These are phyloP conservation scores for Salvia hispanica DNA, from an alignment of 257 asterid genomes.

Conservation along the genomic window DNA sequence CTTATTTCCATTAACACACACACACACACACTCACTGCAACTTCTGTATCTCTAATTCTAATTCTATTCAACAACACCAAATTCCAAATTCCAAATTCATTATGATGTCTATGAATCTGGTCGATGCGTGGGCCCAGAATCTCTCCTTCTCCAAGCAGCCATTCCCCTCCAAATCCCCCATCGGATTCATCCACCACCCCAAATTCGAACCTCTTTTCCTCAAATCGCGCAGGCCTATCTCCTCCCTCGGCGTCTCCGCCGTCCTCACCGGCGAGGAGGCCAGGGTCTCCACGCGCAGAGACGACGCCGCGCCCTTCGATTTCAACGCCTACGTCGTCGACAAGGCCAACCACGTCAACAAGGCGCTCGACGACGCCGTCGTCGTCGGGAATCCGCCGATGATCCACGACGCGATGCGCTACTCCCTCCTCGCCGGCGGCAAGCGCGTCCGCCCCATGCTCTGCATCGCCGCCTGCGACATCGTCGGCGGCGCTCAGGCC, in stretches of 20 bases:
- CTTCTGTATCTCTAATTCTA: too few species aligned
- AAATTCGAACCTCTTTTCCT: constrained; percentile 21
- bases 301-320: constrained; percentile 38
- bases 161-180: constrained; percentile 23
- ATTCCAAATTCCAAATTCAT: not conserved
- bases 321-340: constrained; percentile 54
- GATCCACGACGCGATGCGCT: constrained; percentile 78
- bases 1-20: not conserved
- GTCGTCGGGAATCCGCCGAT: constrained; percentile 48
- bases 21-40: too few species aligned
- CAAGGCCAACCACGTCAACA: constrained; percentile 51
- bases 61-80: not conserved
- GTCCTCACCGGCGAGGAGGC: constrained; percentile 40
- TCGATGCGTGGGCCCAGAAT: constrained; percentile 38
- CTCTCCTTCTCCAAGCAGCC: constrained; percentile 34
- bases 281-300: constrained; percentile 3
- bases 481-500: constrained; percentile 66
- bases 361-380: constrained; percentile 59
- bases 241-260: constrained; percentile 29
- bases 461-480: constrained; percentile 79
- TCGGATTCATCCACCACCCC: constrained; percentile 15
- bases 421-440: constrained; percentile 71
- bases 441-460: constrained; percentile 76
- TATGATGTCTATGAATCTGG: constrained; percentile 45
- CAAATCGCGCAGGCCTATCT: constrained; percentile 16